Conservation (phyloP, 108 stramenopile species). For the Cyclotella cryptica region DNA sequence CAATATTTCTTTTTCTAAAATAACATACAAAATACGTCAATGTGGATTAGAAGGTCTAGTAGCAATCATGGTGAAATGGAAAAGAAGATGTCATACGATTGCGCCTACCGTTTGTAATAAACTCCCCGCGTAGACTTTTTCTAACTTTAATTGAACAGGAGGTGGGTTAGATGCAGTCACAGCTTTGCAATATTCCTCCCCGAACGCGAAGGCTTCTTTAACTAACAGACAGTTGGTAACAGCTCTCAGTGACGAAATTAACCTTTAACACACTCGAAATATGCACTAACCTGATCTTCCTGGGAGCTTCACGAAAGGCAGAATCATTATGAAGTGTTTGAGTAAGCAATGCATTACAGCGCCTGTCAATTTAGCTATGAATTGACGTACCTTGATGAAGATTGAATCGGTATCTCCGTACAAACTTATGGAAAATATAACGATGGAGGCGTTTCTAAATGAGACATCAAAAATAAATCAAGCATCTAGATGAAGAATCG, state of each 20-base stretch:
- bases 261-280: neutral
- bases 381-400: constrained; percentile 68
- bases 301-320: constrained; percentile 56
- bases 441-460: neutral
- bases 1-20: constrained; percentile 85
- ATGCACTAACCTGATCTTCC: constrained; percentile 62
- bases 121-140: constrained; percentile 94
- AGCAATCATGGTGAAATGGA: neutral
- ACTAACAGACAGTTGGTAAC: constrained; percentile 26
- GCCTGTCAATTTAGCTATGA: neutral
- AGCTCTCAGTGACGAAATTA: neutral
- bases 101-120: constrained; percentile 78
- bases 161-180: constrained; percentile 91
- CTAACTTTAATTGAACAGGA: constrained; percentile 95
- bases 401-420: constrained; percentile 95
- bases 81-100: neutral
- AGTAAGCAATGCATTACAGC: neutral
- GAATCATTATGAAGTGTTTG: neutral
- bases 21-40: neutral
- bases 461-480: constrained; percentile 67
- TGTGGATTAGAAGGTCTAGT: neutral
- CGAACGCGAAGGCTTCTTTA: constrained; percentile 92
- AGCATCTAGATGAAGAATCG: neutral
- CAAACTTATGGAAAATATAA: neutral
- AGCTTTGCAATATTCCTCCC: constrained; percentile 85